These are phyloP conservation scores for Pleurotus pulmonarius DNA, from an alignment of 768 basidiomycete genomes.

Conservation along the genomic window DNA sequence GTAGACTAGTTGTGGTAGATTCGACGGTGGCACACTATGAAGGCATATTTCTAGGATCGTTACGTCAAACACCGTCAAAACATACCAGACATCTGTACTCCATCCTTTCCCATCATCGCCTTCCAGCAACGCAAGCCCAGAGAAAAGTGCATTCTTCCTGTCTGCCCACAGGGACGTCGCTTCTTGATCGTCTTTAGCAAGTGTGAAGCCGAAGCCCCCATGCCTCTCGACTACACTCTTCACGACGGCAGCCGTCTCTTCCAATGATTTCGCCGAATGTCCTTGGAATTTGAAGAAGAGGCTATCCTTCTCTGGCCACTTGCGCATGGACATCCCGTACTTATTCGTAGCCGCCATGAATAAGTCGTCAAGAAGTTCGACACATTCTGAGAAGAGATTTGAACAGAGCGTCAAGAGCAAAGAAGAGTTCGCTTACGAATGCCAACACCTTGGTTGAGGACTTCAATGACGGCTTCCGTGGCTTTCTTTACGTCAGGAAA, in stretches of 20 bases:
- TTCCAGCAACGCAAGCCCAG: slow-evolving; percentile 51
- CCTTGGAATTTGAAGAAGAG: slow-evolving; percentile 91
- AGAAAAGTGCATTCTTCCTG: slow-evolving; percentile 64
- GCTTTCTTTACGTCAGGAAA: slow-evolving; percentile 77
- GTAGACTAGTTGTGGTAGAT: slow-evolving; percentile 57
- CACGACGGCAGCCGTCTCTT: slow-evolving; percentile 58
- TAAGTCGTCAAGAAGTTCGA: slow-evolving; percentile 74
- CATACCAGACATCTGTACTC: slow-evolving; percentile 76
- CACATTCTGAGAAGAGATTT: slow-evolving; percentile 56
- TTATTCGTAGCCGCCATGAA: slow-evolving; percentile 64
- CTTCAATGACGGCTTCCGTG: slow-evolving; percentile 69
- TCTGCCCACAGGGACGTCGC: slow-evolving; percentile 71
- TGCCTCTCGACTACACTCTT: slow-evolving; percentile 57
- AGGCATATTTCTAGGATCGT: not conserved
- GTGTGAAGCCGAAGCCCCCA: slow-evolving; percentile 62
- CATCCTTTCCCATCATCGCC: slow-evolving; percentile 48
- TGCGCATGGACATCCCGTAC: slow-evolving; percentile 47
- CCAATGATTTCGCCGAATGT: slow-evolving; percentile 50
- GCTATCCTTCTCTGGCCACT: slow-evolving; percentile 62
- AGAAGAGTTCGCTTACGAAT: slow-evolving; percentile 54
- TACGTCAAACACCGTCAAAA: not conserved
- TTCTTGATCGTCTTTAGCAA: slow-evolving; percentile 62
- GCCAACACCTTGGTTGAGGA: slow-evolving; percentile 67
- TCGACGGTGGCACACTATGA: slow-evolving; percentile 56
- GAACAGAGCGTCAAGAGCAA: not conserved